Evolutionary conservation across 208 protist species (phyloP).

Genomic region (Phytomonas sp.): DNA sequence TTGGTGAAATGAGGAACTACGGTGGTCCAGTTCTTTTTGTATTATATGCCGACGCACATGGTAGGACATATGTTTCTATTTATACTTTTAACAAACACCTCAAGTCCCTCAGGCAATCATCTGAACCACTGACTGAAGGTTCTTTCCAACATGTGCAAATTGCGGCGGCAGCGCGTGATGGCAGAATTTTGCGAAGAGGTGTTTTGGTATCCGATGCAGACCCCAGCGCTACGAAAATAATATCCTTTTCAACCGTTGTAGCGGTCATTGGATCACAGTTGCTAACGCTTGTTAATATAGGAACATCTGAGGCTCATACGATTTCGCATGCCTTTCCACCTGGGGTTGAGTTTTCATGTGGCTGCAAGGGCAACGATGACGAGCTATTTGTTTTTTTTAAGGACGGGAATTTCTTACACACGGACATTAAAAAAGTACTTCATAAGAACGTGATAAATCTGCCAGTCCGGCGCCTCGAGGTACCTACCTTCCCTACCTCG

Average conservation of each 20-base stretch:
- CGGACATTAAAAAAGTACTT: too few species aligned
- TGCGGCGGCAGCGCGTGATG: neutral
- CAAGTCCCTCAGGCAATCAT: too few species aligned
- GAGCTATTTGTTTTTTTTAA: too few species aligned
- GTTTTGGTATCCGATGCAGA: conserved; percentile 5
- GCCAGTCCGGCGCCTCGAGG: too few species aligned
- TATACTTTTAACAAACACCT: conserved; percentile 17
- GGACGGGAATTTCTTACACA: too few species aligned
- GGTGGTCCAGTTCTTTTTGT: conserved; percentile 28
- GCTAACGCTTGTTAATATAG: neutral
- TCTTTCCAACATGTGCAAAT: too few species aligned
- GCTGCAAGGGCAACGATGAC: too few species aligned
- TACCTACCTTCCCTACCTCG: too few species aligned
- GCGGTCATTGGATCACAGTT: conserved; percentile 6
- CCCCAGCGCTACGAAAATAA: conserved; percentile 2
- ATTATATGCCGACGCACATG: conserved; percentile 55
- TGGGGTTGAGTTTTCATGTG: too few species aligned
- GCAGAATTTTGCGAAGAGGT: neutral
- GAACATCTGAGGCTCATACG: neutral
- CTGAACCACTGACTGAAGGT: too few species aligned
- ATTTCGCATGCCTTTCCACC: too few species aligned
- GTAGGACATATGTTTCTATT: conserved; percentile 54
- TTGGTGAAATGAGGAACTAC: conserved; percentile 17
- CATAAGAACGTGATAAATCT: too few species aligned
- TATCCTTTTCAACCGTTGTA: neutral